These are phyloP conservation scores for Iberis amara DNA, from an alignment of 441 rosid species.

Conservation along the genomic window DNA sequence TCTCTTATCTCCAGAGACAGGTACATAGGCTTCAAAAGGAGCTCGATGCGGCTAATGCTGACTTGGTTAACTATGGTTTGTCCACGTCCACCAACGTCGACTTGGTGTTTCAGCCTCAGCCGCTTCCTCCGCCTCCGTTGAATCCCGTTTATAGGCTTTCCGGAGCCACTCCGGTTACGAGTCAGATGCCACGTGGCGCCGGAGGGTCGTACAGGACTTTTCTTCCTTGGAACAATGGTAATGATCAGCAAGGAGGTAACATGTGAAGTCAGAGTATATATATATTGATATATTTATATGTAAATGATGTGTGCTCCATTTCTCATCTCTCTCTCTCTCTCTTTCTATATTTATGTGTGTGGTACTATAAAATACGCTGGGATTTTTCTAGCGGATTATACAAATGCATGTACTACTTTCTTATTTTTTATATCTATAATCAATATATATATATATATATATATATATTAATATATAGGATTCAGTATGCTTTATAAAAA, in stretches of 20 bases:
- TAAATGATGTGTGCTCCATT: slow-evolving; percentile 17
- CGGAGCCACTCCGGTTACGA: slow-evolving; percentile 22
- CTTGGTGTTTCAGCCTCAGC: slow-evolving; percentile 35
- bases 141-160: slow-evolving; percentile 41
- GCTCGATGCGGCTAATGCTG: slow-evolving; percentile 78
- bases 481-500: too few relatives aligned
- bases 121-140: slow-evolving; percentile 38
- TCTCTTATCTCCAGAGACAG: slow-evolving; percentile 84
- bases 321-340: slow-evolving; percentile 25
- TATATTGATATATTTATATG: not conserved
- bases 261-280: slow-evolving; percentile 34
- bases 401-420: slow-evolving; percentile 19
- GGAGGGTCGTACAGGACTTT: slow-evolving; percentile 44
- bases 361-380: slow-evolving; percentile 25
- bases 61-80: slow-evolving; percentile 56
- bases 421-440: too few relatives aligned
- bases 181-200: slow-evolving; percentile 34
- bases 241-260: slow-evolving; percentile 52
- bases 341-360: slow-evolving; percentile 34
- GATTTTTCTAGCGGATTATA: slow-evolving; percentile 4
- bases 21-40: slow-evolving; percentile 88
- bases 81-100: slow-evolving; percentile 40
- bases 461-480: not conserved
- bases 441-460: too few relatives aligned
- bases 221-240: slow-evolving; percentile 64